Base-by-base conservation (phyloP, 1,284 basidiomycete species). In the Rhodotorula sp. region DNA sequence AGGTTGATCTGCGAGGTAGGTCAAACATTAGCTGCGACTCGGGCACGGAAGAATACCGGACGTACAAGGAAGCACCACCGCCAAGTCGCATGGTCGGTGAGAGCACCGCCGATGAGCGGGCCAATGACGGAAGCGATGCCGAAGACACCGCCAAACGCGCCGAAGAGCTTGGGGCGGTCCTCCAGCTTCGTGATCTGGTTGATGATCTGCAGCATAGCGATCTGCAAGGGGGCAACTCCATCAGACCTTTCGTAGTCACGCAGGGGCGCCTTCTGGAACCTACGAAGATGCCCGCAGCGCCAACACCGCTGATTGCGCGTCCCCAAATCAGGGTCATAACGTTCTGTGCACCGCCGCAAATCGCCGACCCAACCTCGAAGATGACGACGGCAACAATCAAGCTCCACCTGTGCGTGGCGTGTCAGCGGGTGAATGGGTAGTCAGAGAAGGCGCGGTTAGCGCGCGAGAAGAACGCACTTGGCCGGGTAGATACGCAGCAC, bases 271-370 rank as follows among this genome's bases (percentile, higher is more conserved):
- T 23, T 12, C 25, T 13, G 23, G 23, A 7, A 66, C 64, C 23
- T 23, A 70, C 67, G 25, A 85, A 84, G 73, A 86, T 83, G 10
- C 85, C 85, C 0, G 84, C 83, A 1, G 84, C 85, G 9, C 85
- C 85, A 1, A 85, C 78, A 52, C 85, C 85, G 0, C 83, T 81
- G 49, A 86, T 77, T 0, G 85, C 85, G 53, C 86, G 81, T 5
- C 84, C 84, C 62, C 85, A 81, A 73, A 87, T 86, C 59, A 87
- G 77, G 50, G 84, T 77, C 46, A 80, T 76, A 74, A 85, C 83
- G 23, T 74, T 80, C 0, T 83, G 81, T 0, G 85, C 81, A 9
- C 84, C 81, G 21, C 82, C 86, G 68, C 85, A 87, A 25, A 87
- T 77, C 25, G 84, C 80, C 10, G 82, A 83, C 7, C 86, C 86